Evolutionary conservation across 805 yeast genomes (phyloP), one percentile per base, ranked within the genome.

Genomic region (Ogataea nonfermentans): DNA sequence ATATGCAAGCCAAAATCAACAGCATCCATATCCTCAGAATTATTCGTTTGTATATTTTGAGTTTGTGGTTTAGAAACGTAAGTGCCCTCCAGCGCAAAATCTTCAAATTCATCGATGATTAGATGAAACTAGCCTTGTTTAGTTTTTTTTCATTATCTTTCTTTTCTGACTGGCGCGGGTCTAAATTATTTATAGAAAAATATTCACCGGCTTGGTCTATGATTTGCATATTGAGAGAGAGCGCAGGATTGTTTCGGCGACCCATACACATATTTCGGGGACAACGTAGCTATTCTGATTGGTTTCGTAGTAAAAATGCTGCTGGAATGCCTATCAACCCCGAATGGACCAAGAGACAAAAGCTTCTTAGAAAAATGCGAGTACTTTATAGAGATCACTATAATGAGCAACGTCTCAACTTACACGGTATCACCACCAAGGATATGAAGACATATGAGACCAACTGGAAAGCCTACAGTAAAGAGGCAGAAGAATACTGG

Each of bases 21-120:
- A 49, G 14, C 25, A 51, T 28, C 58, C 58, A 53, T 27, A 42
- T 17, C 29, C 50, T 28, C 14, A 51, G 26, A 9, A 41, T 34
- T 2, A 41, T 11, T 31, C 51, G 37, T 29, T 22, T 42, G 35
- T 43, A 45, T 6, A 48, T 13, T 24, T 37, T 46, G 24, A 53
- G 29, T 23, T 34, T 41, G 36, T 43, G 42, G 28, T 46, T 43
- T 19, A 52, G 36, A 9, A 46, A 12, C 20, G 35, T 5, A 9
- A 30, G 20, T 25, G 23, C 3, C n/a, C 19, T 16, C 10, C 40
- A 26, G 22, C 22, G 35, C 25, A 37, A 10, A 3, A 30, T 25
- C 5, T n/a, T 13, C 9, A 19, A 19, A 1, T 24, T 30, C 35
- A 37, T 30, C 11, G 20, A 11, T 15, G 22, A n/a, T n/a, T 19